Evolutionary conservation across 257 asterid genomes (phyloP), one percentile per base, ranked within the genome.

Genomic region (Penstemon barbatus): DNA sequence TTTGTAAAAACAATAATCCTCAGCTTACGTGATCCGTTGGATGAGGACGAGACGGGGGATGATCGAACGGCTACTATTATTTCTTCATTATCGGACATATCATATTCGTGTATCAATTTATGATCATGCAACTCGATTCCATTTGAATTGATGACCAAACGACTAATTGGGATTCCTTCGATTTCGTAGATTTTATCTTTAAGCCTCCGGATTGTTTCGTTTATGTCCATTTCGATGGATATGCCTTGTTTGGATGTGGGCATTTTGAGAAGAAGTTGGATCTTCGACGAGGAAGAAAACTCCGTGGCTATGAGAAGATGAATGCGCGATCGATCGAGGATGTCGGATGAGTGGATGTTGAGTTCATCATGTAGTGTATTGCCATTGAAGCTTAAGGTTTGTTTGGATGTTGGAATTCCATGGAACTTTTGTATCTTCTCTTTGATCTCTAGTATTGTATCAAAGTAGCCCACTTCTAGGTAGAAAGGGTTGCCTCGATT

Each of bases 391-490:
- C 66, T 9, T 3, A 88, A 70, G 61, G 86, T 82, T 73, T 90
- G 97, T 7, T 66, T 74, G 49, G 91, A 56, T 10, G 80, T 48
- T 40, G 96, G 94, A 53, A 88, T 79, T 8, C 79, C 80, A 1
- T 75, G 76, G 6, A 77, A 0, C 46, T 80, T 86, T 4, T 81
- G 78, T 25, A 90, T 76, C 62, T 83, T 87, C 62, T 84, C 84
- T 75, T 90, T 90, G 82, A 90, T 88, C 64, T 90, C 96, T 2
- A 66, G 43, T 13, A 87, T 77, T 0, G 94, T 77, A 60, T 86
- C 94, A 48, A 87, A 87, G 81, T 76, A 86, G 44, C 94, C 90
- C 1, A 84, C 81, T 72, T 90, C 97, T 6, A 87, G 66, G 72
- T 50, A 33, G 87, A 86, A 90, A 5, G 74, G 56, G 41, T 38